Percentiles rank a stretch among this genome's conserved stretches.
These are phyloP conservation scores for Cotoneaster glaucophyllus DNA, from an alignment of 306 rosid species.

Conservation along the genomic window DNA sequence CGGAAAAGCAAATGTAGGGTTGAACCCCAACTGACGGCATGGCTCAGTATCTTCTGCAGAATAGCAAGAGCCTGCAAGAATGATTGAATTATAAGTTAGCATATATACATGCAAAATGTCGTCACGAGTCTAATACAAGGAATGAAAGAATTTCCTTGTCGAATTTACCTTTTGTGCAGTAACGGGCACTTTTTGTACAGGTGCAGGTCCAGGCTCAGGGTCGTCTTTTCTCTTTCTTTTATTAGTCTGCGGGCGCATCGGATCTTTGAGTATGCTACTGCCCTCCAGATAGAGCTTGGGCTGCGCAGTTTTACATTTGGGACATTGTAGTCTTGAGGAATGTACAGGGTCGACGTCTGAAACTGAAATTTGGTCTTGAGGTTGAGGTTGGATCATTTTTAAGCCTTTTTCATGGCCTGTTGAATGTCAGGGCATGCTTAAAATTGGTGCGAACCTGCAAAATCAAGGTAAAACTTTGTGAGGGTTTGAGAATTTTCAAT, in stretches of 20 bases:
- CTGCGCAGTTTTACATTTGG: constrained; percentile 48
- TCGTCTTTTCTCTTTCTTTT: constrained; percentile 60
- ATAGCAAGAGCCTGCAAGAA: constrained; percentile 73
- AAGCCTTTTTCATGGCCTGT: too few relatives aligned
- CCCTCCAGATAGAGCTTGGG: constrained; percentile 92
- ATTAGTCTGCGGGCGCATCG: too few relatives aligned
- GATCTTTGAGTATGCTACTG: background rate
- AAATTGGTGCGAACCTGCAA: too few relatives aligned
- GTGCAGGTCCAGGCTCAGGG: constrained; percentile 47
- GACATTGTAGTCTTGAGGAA: too few relatives aligned
- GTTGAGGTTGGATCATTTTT: too few relatives aligned
- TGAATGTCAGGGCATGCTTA: too few relatives aligned
- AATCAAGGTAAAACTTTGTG: too few relatives aligned
- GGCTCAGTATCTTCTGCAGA: constrained; percentile 41
- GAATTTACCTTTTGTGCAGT: constrained; percentile 67
- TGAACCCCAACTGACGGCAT: too few relatives aligned
- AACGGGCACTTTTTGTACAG: constrained; percentile 90
- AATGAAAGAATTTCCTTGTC: background rate
- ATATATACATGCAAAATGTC: background rate
- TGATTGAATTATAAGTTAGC: constrained; percentile 12
- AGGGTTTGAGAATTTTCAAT: too few relatives aligned
- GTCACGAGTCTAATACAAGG: background rate
- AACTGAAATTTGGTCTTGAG: too few relatives aligned
- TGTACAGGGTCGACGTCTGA: too few relatives aligned
- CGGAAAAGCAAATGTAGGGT: constrained; percentile 50